phyloP scores from a whole-genome alignment of 1,284 basidiomycete species.

The Polyporus tsugae region DNA sequence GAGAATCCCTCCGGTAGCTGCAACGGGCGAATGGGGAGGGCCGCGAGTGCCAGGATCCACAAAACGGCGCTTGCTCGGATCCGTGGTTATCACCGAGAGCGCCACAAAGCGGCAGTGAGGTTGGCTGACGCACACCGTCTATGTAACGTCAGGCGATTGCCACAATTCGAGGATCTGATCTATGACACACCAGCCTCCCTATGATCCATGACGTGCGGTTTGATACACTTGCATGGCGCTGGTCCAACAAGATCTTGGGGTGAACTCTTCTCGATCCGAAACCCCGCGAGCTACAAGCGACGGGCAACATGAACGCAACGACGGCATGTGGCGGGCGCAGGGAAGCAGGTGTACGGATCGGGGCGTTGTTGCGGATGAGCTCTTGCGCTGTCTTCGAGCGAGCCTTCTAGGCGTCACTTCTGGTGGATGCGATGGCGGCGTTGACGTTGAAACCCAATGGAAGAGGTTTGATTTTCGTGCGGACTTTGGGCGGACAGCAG shows the following conservation, averaged over 20 bases:
- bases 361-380: conserved; percentile 47
- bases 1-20: background rate
- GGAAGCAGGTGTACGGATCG: too few relatives aligned
- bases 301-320: background rate
- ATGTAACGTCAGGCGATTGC: background rate
- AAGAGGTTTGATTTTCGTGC: conserved; percentile 32
- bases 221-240: background rate
- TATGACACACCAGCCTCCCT: background rate
- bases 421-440: conserved; percentile 29
- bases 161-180: background rate
- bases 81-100: conserved; percentile 6
- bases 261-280: background rate
- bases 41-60: background rate
- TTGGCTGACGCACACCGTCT: background rate
- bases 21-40: background rate
- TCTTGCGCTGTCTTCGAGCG: conserved; percentile 55
- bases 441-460: conserved; percentile 42
- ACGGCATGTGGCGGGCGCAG: background rate
- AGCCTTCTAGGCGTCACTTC: conserved; percentile 37
- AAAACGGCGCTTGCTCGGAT: background rate
- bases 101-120: conserved; percentile 3
- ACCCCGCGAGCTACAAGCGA: background rate
- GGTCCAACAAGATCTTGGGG: background rate
- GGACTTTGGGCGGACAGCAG: conserved; percentile 17
- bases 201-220: too few relatives aligned